phyloP scores from a whole-genome alignment of 2,329 filamentous ascomycete genomes.

The Alternaria sp. region DNA sequence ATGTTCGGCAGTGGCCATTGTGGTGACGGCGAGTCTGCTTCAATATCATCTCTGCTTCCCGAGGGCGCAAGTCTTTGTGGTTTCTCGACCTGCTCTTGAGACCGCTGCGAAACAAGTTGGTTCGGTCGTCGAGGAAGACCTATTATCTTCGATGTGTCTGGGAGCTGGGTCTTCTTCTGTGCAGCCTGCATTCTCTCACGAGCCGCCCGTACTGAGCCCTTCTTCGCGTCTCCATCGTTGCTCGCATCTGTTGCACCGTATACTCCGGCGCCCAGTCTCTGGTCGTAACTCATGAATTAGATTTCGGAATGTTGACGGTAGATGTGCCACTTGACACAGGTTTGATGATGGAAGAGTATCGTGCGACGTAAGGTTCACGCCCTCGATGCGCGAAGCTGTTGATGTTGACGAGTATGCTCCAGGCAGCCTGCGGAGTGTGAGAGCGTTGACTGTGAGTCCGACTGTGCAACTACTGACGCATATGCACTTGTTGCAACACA shows the following conservation, averaged over 20 bases:
- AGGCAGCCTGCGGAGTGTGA: slow-evolving; percentile 12
- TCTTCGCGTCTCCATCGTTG: slow-evolving; percentile 32
- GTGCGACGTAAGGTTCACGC: slow-evolving; percentile 5
- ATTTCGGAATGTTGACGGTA: slow-evolving; percentile 37
- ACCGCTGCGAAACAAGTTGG: slow-evolving; percentile 41
- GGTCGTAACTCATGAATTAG: slow-evolving; percentile 50
- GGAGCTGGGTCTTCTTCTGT: slow-evolving; percentile 38
- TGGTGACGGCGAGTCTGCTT: slow-evolving; percentile 46
- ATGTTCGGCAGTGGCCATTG: slow-evolving; percentile 59
- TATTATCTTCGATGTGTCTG: slow-evolving; percentile 46
- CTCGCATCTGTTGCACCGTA: slow-evolving; percentile 40
- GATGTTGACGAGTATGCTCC: slow-evolving; percentile 2
- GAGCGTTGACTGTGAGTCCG: slow-evolving; percentile 4
- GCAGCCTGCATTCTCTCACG: slow-evolving; percentile 44
- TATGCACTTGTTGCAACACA: slow-evolving; percentile 19
- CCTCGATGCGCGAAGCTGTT: background rate
- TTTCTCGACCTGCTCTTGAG: slow-evolving; percentile 23
- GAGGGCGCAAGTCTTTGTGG: slow-evolving; percentile 27
- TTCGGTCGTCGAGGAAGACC: slow-evolving; percentile 48
- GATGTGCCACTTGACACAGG: slow-evolving; percentile 48
- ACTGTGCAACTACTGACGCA: slow-evolving; percentile 23
- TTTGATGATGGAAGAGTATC: slow-evolving; percentile 15
- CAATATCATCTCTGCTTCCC: slow-evolving; percentile 21
- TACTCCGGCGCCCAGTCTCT: slow-evolving; percentile 41
- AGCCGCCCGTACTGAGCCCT: slow-evolving; percentile 50